These are phyloP conservation scores for Xylaria palmicola DNA, from an alignment of 495 filamentous ascomycete species.

Conservation along the genomic window DNA sequence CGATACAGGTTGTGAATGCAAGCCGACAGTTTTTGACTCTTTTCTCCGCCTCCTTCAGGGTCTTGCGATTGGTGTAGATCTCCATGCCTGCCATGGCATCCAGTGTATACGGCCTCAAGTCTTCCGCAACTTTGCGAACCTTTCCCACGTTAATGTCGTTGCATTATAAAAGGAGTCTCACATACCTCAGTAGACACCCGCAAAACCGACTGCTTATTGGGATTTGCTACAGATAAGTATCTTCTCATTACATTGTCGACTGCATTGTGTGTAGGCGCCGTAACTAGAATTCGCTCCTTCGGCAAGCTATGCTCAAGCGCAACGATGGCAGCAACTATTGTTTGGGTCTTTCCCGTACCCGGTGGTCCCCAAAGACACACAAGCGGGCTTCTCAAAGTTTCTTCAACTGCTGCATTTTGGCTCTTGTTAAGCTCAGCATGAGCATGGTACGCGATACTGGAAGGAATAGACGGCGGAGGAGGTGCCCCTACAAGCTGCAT, in stretches of 20 bases:
- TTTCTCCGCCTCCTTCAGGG: slow-evolving; percentile 41
- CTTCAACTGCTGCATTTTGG: slow-evolving; percentile 44
- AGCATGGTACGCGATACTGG: background rate
- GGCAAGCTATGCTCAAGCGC: slow-evolving; percentile 32
- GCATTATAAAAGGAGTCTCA: background rate
- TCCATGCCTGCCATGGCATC: slow-evolving; percentile 52
- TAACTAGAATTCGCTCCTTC: slow-evolving; percentile 40
- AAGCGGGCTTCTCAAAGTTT: slow-evolving; percentile 35
- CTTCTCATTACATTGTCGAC: slow-evolving; percentile 53
- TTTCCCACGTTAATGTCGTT: slow-evolving; percentile 9
- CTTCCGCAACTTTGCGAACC: slow-evolving; percentile 45
- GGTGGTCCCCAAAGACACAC: slow-evolving; percentile 54
- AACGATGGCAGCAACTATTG: slow-evolving; percentile 46
- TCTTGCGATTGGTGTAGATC: slow-evolving; percentile 33
- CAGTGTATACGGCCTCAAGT: slow-evolving; percentile 44
- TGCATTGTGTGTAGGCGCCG: slow-evolving; percentile 53
- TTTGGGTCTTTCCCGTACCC: slow-evolving; percentile 54
- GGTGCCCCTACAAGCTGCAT: slow-evolving; percentile 28
- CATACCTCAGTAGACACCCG: slow-evolving; percentile 50
- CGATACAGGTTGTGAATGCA: slow-evolving; percentile 52
- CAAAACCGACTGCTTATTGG: slow-evolving; percentile 23
- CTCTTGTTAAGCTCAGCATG: slow-evolving; percentile 39
- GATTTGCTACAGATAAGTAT: slow-evolving; percentile 29
- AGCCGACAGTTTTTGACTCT: slow-evolving; percentile 40
- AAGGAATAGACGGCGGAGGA: background rate